Conservation (phyloP, 2,329 filamentous ascomycete genomes). For the Neofusicoccum kwambonambiense region DNA sequence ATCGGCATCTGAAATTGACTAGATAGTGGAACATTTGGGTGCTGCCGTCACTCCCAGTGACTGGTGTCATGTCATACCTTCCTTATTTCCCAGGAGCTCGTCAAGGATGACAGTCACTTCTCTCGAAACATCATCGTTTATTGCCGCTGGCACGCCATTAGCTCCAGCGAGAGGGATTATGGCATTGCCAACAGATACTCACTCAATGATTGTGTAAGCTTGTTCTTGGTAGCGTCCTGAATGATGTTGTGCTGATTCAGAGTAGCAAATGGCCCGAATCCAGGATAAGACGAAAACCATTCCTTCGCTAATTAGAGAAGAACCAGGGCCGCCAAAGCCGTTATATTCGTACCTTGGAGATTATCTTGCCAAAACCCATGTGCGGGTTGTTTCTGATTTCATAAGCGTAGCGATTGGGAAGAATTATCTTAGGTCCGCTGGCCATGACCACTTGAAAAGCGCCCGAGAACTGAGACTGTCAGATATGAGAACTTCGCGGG, state of each 20-base stretch:
- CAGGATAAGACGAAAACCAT: slow-evolving; percentile 9
- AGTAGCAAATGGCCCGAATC: background rate
- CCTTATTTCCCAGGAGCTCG: background rate
- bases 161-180: background rate
- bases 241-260: background rate
- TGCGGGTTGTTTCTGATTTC: slow-evolving; percentile 12
- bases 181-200: background rate
- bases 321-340: no score
- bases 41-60: background rate
- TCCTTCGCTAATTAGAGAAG: background rate
- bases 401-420: slow-evolving; percentile 8
- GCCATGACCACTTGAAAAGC: slow-evolving; percentile 6
- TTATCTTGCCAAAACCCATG: background rate
- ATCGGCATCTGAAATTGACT: no score
- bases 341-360: background rate
- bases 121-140: background rate
- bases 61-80: background rate
- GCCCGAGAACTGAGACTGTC: background rate
- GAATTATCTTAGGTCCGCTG: background rate
- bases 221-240: slow-evolving; percentile 2
- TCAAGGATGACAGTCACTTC: background rate
- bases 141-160: background rate
- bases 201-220: slow-evolving; percentile 10
- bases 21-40: no score
- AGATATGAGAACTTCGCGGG: background rate